Evolutionary conservation across 768 basidiomycete genomes (phyloP), one percentile per base, ranked within the genome.

Genomic region (Leccinum longicurvipes): DNA sequence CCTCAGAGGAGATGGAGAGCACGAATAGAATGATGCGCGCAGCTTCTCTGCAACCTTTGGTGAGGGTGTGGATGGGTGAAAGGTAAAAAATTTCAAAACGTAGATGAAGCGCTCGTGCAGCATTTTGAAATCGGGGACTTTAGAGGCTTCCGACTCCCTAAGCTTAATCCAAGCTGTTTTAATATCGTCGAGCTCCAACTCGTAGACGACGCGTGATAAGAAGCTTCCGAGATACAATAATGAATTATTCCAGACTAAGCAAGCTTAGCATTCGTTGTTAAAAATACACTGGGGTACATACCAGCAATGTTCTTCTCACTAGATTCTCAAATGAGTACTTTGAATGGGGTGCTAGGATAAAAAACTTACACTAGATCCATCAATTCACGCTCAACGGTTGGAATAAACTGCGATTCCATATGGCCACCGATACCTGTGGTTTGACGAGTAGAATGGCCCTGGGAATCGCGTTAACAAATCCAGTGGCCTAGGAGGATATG

Each of bases 261-360:
- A 9, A 12, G n/a, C 9, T 29, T 29, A 47, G n/a, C 11, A 11
- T 19, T 11, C 9, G 4, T 17, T 17, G 5, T 14, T 29, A 1
- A 14, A 6, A 29, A n/a, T 6, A 4, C 27, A 27, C 1, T n/a
- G n/a, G 12, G 17, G 8, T 17, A 49, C 81, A 66, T 68, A 89
- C 88, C 72, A 25, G 86, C 83, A 25, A 89, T 90, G 67, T 31
- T 31, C 23, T 5, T 32, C 23, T 52, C 25, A 8, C 51, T 57
- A 3, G 12, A 2, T 8, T 28, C 27, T 12, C 19, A 3, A 5
- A 29, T 47, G 15, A 47, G n/a, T 24, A 47, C 23, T 3, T 29
- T 3, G 4, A 7, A 27, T 29, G 4, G 3, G 11, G 15, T 15
- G 31, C 12, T 3, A 24, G 3, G 2, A 45, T 1, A 36, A 25